phyloP scores from a whole-genome alignment of 345 rosid genomes.

The Lenwebbia sp. region DNA sequence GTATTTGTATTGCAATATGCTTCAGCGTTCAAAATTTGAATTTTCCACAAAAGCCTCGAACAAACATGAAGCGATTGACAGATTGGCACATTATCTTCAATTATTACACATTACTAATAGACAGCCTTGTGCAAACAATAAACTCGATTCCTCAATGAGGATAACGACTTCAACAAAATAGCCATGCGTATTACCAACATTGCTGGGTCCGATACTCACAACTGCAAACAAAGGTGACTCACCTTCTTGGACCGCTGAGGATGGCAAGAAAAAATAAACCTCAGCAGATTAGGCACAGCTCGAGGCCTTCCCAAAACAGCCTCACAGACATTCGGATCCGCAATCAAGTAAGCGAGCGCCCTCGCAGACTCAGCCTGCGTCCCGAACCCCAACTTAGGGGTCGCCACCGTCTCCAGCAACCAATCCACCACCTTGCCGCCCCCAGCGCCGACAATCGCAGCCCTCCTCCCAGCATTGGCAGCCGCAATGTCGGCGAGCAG shows the following conservation, averaged over 20 bases:
- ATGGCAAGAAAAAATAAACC: constrained; percentile 81
- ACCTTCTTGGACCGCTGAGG: constrained; percentile 70
- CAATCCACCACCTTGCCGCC: constrained; percentile 90
- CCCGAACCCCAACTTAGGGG: constrained; percentile 41
- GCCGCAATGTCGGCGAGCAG: constrained; percentile 84
- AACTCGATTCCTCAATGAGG: not conserved
- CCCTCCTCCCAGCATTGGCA: constrained; percentile 68
- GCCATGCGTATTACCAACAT: not conserved
- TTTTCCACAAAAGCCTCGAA: not conserved
- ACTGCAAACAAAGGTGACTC: not conserved
- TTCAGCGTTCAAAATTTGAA: not conserved
- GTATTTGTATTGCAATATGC: not conserved
- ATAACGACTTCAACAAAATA: not conserved
- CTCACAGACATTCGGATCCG: constrained; percentile 64
- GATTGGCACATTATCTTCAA: not conserved
- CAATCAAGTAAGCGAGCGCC: constrained; percentile 81
- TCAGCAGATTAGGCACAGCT: constrained; percentile 69
- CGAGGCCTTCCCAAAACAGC: constrained; percentile 76
- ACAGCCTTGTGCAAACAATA: not conserved
- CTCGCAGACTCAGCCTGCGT: constrained; percentile 95
- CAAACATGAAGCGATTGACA: not conserved
- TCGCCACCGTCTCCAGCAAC: constrained; percentile 77
- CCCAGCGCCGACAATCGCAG: constrained; percentile 77
- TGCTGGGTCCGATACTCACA: not conserved
- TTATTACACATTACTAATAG: not conserved